Percentiles rank a stretch among this genome's conserved stretches.
Evolutionary conservation across 805 yeast genomes (phyloP).

Genomic region (Kuraishia hungarica): DNA sequence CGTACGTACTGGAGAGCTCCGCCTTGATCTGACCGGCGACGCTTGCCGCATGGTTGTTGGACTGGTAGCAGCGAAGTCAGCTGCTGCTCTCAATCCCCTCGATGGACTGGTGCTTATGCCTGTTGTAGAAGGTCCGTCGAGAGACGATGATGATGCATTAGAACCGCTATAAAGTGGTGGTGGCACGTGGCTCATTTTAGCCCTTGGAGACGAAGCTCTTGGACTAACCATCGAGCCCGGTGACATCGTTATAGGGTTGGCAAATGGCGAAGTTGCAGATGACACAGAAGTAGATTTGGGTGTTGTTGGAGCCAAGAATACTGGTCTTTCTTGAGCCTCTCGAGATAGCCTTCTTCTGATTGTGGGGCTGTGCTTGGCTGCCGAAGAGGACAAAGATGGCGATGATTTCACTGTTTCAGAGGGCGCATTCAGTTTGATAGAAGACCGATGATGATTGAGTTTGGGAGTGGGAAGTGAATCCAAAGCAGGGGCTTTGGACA

Average conservation of each 20-base stretch:
- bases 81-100: background rate
- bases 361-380: background rate
- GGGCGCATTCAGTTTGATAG: conserved; percentile 3
- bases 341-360: background rate
- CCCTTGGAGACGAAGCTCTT: background rate
- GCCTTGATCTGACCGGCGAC: background rate
- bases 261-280: no score
- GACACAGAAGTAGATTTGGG: background rate
- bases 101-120: background rate
- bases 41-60: background rate
- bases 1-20: background rate
- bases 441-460: conserved; percentile 5
- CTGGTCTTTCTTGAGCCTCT: background rate
- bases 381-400: background rate
- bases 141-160: background rate
- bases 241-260: background rate
- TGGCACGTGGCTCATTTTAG: background rate
- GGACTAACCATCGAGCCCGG: background rate
- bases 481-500: background rate
- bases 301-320: background rate
- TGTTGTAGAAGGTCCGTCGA: background rate
- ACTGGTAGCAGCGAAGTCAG: background rate
- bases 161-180: background rate
- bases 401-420: background rate
- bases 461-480: background rate